Base-by-base conservation (phyloP, 148 eudicot species). In the Rhododendron molle region DNA sequence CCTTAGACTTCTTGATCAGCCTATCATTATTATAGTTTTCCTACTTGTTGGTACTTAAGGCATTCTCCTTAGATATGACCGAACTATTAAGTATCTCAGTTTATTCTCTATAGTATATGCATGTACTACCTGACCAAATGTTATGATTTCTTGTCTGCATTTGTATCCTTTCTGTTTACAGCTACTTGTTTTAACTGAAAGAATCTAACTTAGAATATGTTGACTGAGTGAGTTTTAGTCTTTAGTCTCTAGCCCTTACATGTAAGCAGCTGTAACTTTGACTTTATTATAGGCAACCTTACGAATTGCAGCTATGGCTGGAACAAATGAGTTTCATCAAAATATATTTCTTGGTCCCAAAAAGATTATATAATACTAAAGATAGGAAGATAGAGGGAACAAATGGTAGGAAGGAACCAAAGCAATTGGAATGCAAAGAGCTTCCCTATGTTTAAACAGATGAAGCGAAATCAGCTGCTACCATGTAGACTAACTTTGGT, bases 391-490 rank as follows among this genome's bases (percentile, higher is more conserved):
- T 40, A 40, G 44, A 40, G 44, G 44, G 44, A 40, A 40, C 44
- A 40, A 40, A 40, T 40, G 8, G 44, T 40, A 40, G 44, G 44
- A 40, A 40, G 44, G 44, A 40, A 40, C 7, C 44, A 40, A 40
- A 40, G 44, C 44, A 40, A 40, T 40, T 40, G 8, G 44, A 40
- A 40, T 40, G 44, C 7, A 0, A 40, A 40, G 44, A 40, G 44
- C 7, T 40, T 40, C 8, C 44, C 44, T 40, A 6, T 40, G 44
- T 40, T 40, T 40, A 40, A 40, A 40, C 89, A 34, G 65, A 77
- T 28, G 86, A 86, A 83, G 90, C 43, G 84, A 90, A 89, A 34
- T 77, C 65, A 83, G 83, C 83, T 38, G 86, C 49, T 81, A 85
- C 84, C 73, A 52, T 85, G 85, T 88, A 83, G 9, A 82, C 77